Base-by-base conservation (phyloP, 169 alveolate genomes). In the Plasmodium cynomolgi region DNA sequence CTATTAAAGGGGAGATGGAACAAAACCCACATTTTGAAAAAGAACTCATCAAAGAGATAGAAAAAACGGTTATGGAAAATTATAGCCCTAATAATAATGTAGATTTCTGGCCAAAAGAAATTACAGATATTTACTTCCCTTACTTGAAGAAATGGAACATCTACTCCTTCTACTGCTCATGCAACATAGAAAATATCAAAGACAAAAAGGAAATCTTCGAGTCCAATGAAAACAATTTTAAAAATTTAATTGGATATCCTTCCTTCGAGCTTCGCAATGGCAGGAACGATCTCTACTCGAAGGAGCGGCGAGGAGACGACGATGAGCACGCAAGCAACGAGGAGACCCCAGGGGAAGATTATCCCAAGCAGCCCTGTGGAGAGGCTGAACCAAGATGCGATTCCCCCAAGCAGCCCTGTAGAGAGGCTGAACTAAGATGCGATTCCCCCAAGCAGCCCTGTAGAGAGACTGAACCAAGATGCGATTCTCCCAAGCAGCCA, bases 91-190 rank as follows among this genome's bases (percentile, higher is more conserved):
- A 71, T 34, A 91, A 91, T 91, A 91, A 91, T 75, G 92, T 91
- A 29, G 95, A 91, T 91, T 83, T 68, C 62, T 91, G 95, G 95
- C 54, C 84, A 47, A 62, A 74, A 62, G 92, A 91, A 31, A 81
- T 91, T 91, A 50, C 84, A 34, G 95, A 91, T 77, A 71, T 91
- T 44, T 91, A 81, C 75, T 56, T 91, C 50, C 95, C 95, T 11
- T 74, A 91, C 73, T 71, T 91, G 41, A 91, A 73, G 83, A 91
- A 91, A 75, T 91, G 95, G 95, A 73, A 91, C 26, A 91, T 73
- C 17, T 91, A 83, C 37, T 91, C 95, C 34, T 81, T 91, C 83
- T 91, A 91, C 84, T 91, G 95, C 77, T 82, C 95, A 56, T 72
- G 86, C 58, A 91, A 91, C 37, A 91, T 91, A 33, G 95, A 91